Percentiles rank a stretch among this genome's conserved stretches.
Conservation (phyloP, 192 early-diverging fungal species). For the Podila minutissima region DNA sequence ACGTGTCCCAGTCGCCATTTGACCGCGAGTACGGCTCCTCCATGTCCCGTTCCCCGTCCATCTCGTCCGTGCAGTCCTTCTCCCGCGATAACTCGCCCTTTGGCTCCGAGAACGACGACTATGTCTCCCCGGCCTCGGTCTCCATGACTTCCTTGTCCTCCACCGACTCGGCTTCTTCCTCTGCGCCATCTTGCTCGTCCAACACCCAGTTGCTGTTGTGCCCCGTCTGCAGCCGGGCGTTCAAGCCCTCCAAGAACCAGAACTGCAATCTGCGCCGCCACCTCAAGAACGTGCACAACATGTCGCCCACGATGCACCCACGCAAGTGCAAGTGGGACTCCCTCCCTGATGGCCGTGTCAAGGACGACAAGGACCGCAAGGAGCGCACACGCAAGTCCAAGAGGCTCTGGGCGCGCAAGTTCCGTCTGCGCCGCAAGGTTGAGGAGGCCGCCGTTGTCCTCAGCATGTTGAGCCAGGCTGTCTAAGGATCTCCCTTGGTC, state of each 20-base stretch:
- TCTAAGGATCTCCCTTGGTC: constrained; percentile 6
- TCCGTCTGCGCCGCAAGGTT: constrained; percentile 46
- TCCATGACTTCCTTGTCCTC: constrained; percentile 26
- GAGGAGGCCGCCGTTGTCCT: constrained; percentile 46
- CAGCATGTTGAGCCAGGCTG: constrained; percentile 49
- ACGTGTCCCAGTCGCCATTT: constrained; percentile 1
- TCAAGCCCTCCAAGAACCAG: constrained; percentile 53
- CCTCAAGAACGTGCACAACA: constrained; percentile 49
- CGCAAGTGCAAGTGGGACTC: constrained; percentile 53
- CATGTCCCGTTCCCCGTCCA: constrained; percentile 33
- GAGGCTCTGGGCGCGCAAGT: constrained; percentile 51
- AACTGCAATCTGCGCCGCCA: constrained; percentile 44
- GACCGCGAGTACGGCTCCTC: constrained; percentile 28
- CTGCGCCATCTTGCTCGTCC: neutral
- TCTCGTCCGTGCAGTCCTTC: constrained; percentile 22
- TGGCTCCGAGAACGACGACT: constrained; percentile 1
- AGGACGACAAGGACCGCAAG: constrained; percentile 51
- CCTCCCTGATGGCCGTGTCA: constrained; percentile 46
- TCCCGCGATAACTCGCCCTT: constrained; percentile 5
- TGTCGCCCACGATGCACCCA: constrained; percentile 46
- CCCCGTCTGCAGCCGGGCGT: constrained; percentile 45
- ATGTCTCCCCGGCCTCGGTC: constrained; percentile 8
- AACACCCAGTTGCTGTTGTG: constrained; percentile 32
- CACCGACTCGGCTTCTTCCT: neutral
- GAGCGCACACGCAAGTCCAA: constrained; percentile 45